phyloP scores from a whole-genome alignment of 83 land plant species.

The Diphasiastrum complanatum region DNA sequence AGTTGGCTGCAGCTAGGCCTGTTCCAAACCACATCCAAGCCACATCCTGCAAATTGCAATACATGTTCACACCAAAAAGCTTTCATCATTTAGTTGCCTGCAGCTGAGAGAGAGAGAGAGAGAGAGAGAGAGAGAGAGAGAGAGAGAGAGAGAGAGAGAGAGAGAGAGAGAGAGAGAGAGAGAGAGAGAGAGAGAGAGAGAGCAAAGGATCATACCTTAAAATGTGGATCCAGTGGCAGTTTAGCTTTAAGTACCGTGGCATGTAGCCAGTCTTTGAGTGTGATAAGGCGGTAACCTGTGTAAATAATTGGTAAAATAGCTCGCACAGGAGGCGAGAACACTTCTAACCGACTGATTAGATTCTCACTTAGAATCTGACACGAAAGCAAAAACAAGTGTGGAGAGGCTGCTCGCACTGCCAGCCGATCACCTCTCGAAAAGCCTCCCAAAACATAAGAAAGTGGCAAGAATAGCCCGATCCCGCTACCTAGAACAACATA shows the following conservation, averaged over 20 bases:
- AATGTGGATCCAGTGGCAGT: not conserved
- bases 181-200: too few relatives aligned
- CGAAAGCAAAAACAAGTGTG: not conserved
- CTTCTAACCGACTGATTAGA: not conserved
- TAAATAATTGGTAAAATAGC: not conserved
- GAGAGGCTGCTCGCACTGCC: not conserved
- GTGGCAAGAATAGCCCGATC: not conserved
- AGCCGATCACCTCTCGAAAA: not conserved
- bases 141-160: too few relatives aligned
- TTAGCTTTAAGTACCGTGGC: not conserved
- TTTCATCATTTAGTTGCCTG: too few relatives aligned
- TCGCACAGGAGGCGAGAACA: not conserved
- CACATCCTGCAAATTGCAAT: too few relatives aligned
- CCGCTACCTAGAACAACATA: not conserved
- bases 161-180: too few relatives aligned
- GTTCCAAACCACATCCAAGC: too few relatives aligned
- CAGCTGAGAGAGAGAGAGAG: too few relatives aligned
- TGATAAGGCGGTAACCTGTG: not conserved
- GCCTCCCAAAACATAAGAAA: not conserved
- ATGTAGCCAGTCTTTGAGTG: not conserved
- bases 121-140: too few relatives aligned
- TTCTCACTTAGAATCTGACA: not conserved
- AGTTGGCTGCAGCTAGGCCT: too few relatives aligned
- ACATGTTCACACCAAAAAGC: too few relatives aligned
- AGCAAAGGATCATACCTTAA: not conserved